Percentiles rank a stretch among this genome's conserved stretches.
phyloP scores from a whole-genome alignment of 2,329 filamentous ascomycete species.

The Fusarium floridanum region DNA sequence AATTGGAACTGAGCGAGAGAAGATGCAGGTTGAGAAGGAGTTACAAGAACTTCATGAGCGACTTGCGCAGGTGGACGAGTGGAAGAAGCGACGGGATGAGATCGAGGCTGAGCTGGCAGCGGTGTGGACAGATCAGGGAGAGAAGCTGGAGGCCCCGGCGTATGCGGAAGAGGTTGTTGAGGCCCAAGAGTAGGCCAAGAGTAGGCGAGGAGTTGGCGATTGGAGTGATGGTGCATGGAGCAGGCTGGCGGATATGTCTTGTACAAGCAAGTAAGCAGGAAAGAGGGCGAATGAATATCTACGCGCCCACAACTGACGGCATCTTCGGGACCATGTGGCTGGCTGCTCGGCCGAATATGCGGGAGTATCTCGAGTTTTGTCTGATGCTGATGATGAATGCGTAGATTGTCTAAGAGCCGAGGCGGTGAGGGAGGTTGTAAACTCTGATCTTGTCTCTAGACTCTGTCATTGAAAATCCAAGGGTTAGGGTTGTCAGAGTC shows the following conservation, averaged over 20 bases:
- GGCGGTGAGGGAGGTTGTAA: not conserved
- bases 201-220: slow-evolving; percentile 1
- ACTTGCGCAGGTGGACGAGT: slow-evolving; percentile 83
- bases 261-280: slow-evolving; percentile 9
- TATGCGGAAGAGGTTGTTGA: slow-evolving; percentile 50
- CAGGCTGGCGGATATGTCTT: slow-evolving; percentile 20
- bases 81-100: slow-evolving; percentile 81
- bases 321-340: not conserved
- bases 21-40: slow-evolving; percentile 92
- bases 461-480: not conserved
- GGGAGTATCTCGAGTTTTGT: not conserved
- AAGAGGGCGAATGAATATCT: slow-evolving; percentile 18
- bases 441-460: not conserved
- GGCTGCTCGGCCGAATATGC: not conserved
- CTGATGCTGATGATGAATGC: not conserved
- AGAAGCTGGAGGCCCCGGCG: slow-evolving; percentile 61
- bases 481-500: slow-evolving; percentile 21
- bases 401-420: slow-evolving; percentile 6
- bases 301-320: slow-evolving; percentile 1
- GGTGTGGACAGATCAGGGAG: slow-evolving; percentile 70
- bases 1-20: slow-evolving; percentile 94
- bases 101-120: slow-evolving; percentile 85
- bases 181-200: slow-evolving; percentile 16
- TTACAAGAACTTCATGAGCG: slow-evolving; percentile 85
- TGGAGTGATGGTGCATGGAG: slow-evolving; percentile 14